Base-by-base conservation (phyloP, 2,329 filamentous ascomycete species). In the Diplodia scrobiculata region DNA sequence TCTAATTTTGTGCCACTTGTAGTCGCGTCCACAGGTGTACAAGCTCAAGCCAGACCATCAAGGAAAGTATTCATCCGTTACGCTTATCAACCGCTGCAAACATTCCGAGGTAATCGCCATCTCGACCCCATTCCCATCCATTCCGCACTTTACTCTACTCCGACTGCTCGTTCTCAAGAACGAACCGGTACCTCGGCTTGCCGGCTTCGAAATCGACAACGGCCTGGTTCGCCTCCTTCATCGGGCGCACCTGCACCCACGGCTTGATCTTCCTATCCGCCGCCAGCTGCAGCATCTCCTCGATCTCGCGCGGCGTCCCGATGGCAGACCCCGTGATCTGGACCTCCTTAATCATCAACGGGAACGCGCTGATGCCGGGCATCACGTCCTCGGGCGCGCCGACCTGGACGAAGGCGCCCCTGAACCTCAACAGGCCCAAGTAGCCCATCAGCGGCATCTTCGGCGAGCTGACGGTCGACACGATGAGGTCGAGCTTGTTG, bases 391-490 rank as follows among this genome's bases (percentile, higher is more conserved):
- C 89, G 0, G 89, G 89, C 1, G 84, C 84, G 32, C 88, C 89
- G 54, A 91, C 82, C 75, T 90, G 86, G 65, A 90, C 83, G 70
- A 90, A 86, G 13, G 80, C 80, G 3, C 89, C 88, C 54, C 85
- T 82, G 14, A 81, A 76, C 67, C 83, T 80, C 36, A 91, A 79
- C 10, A 91, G 79, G 13, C 77, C 71, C 66, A 92, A 78, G 75
- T 90, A 91, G 53, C 84, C 78, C 60, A 77, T 74, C 34, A 91
- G 73, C 0, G 88, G 88, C 87, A 91, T 89, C 14, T 86, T 81
- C 2, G 83, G 80, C 9, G 77, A 79, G 2, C 83, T 84, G 13
- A 87, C 83, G 0, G 86, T 88, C 66, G 78, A 84, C 67, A 88
- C 76, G 71, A 88, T 87, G 11, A 89, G 73, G 71, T 88, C 85